Conservation (phyloP, 2,329 filamentous ascomycete genomes). For the Sphaerulina vaccinii region DNA sequence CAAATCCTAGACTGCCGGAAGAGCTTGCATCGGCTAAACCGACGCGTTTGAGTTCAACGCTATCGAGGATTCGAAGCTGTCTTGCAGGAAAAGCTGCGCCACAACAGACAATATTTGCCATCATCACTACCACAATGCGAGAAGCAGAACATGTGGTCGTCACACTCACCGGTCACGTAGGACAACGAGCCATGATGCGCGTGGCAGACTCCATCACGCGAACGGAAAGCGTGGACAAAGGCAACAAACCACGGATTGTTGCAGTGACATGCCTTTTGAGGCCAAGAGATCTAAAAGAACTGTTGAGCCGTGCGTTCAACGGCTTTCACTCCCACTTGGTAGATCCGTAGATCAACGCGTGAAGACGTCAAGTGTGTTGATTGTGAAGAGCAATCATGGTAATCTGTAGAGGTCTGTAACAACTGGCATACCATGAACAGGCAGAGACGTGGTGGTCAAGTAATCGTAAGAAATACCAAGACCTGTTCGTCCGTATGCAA, state of each 20-base stretch:
- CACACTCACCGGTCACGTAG: no score
- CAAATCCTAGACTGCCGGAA: neutral
- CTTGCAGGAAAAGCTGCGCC: neutral
- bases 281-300: neutral
- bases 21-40: neutral
- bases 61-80: neutral
- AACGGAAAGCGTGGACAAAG: neutral
- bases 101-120: no score
- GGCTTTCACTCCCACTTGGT: neutral
- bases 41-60: slow-evolving; percentile 4
- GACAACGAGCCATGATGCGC: neutral
- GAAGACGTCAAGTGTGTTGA: neutral
- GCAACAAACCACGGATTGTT: neutral
- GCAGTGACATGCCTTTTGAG: neutral
- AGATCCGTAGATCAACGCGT: neutral
- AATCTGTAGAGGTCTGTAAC: no score
- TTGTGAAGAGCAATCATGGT: neutral
- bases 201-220: neutral
- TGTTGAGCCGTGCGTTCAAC: neutral
- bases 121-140: no score
- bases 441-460: no score
- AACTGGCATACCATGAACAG: no score
- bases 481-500: no score
- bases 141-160: no score
- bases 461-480: no score